Base-by-base conservation (phyloP, 129 eudicot genomes). In the Tagetes erecta region DNA sequence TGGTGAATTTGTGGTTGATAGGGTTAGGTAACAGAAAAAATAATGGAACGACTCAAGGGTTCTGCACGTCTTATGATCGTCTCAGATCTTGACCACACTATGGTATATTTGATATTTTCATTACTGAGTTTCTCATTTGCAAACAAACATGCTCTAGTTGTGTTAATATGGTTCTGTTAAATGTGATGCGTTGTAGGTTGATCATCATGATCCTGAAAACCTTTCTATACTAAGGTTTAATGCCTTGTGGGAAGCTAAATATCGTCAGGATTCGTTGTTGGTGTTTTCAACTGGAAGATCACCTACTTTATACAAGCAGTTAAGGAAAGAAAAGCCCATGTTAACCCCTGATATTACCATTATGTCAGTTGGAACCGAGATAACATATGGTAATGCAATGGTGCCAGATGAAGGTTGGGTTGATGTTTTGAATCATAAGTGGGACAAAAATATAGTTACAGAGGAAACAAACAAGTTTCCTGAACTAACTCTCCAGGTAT, bases 351-450 rank as follows among this genome's bases (percentile, higher is more conserved):
- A 94, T 75, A 85, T 94, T 70, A 88, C 97, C 5, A 90, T 94
- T 69, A 86, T 86, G 98, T 94, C 98, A n/a, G 98, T 94, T 30
- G 98, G 98, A 76, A 94, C 98, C 3, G 98, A 94, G 83, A 94
- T 94, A 47, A 88, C 97, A 20, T 94, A 94, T 60, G 98, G 98
- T 41, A 94, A 94, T 77, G 76, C 85, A 4, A 90, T 94, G 97
- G 91, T 83, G 44, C 98, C 92, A 0, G 98, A 94, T 85, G 86
- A 90, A 53, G 98, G 98, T 13, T 94, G 98, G 98, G 83, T 87
- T 53, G 89, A 86, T 42, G 12, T 74, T 78, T 49, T 94, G 39
- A 88, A 90, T 80, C 80, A 88, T 68, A 94, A 90, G 77, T 93
- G 98, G 98, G 91, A 94, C 67, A 88, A 75, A 74, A 75, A 78